Evolutionary conservation across 228 moss, liverwort and hornwort species (phyloP).

Genomic region (Sphagnum fallax): DNA sequence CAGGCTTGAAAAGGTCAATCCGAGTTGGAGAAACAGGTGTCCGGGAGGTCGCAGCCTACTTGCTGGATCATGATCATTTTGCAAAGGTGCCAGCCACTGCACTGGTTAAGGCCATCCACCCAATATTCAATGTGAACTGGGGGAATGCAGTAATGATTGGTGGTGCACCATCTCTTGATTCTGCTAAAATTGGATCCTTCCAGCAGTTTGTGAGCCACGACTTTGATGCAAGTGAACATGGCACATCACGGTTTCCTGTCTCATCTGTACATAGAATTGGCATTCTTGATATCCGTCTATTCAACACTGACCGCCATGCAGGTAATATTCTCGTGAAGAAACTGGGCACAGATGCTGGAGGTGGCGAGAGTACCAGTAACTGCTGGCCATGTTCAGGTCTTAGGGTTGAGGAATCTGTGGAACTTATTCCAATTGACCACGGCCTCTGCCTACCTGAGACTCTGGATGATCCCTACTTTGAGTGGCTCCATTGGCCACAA

Average conservation of each 20-base stretch:
- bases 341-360: conserved; percentile 34
- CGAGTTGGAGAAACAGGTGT: conserved; percentile 94
- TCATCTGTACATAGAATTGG: conserved; percentile 86
- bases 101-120: conserved; percentile 73
- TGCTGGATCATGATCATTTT: conserved; percentile 73
- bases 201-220: conserved; percentile 89
- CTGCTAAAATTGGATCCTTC: conserved; percentile 64
- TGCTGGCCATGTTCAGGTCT: conserved; percentile 30
- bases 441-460: conserved; percentile 82
- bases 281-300: conserved; percentile 76
- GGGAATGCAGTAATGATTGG: conserved; percentile 27
- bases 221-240: conserved; percentile 75
- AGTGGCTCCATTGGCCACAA: conserved; percentile 97
- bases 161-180: not conserved
- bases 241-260: conserved; percentile 76
- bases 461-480: conserved; percentile 88
- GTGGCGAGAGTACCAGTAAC: not conserved
- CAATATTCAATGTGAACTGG: conserved; percentile 66
- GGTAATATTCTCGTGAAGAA: conserved; percentile 89
- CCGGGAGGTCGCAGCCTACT: conserved; percentile 88
- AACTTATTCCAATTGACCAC: conserved; percentile 87
- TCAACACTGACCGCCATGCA: conserved; percentile 90
- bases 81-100: conserved; percentile 82
- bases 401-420: conserved; percentile 46
- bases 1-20: conserved; percentile 83